Evolutionary conservation across 2,329 filamentous ascomycete genomes (phyloP), one percentile per base, ranked within the genome.

Genomic region (Hypoxylon sp.): DNA sequence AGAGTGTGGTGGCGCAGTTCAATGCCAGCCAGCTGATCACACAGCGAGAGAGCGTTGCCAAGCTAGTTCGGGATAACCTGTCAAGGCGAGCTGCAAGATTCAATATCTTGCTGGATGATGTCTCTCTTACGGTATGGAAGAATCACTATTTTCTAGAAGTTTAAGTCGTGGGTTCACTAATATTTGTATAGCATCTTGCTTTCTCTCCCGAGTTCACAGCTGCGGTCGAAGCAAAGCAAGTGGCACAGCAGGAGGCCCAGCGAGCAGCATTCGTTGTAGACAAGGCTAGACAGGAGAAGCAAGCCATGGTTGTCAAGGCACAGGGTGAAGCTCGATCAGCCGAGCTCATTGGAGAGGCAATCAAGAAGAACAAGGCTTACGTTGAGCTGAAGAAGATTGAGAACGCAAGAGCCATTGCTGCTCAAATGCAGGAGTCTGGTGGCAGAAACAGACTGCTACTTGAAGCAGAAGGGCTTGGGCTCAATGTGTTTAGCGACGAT

Each of bases 311-410:
- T 47, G 94, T 99, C 70, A 91, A 91, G 76, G 94, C 94, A 3
- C 94, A 97, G 85, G 94, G 94, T 91, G 94, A 99, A 78, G 94
- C 94, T 38, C 90, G 94, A 62, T 97, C 94, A 27, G 94, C 94
- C 35, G 92, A 99, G 77, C 87, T 99, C 60, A 97, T 99, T 68
- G 94, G 94, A 75, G 94, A 99, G 43, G 94, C 94, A 56, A 96
- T 99, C 86, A 99, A 97, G 90, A 99, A 97, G 88, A 95, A 83
- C 79, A 89, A 92, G 77, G 89, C 91, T 61, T 99, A 99, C 73
- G 85, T 99, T 59, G 94, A 97, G 75, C 83, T 99, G 70, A 90
- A 95, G 77, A 94, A 96, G 81, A 96, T 99, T 67, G 94, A 99
- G 79, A 99, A 97, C 68, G 94, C 94, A 5, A 83, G 90, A 62